These are phyloP conservation scores for Echites panduratus DNA, from an alignment of 257 asterid species.

Conservation along the genomic window DNA sequence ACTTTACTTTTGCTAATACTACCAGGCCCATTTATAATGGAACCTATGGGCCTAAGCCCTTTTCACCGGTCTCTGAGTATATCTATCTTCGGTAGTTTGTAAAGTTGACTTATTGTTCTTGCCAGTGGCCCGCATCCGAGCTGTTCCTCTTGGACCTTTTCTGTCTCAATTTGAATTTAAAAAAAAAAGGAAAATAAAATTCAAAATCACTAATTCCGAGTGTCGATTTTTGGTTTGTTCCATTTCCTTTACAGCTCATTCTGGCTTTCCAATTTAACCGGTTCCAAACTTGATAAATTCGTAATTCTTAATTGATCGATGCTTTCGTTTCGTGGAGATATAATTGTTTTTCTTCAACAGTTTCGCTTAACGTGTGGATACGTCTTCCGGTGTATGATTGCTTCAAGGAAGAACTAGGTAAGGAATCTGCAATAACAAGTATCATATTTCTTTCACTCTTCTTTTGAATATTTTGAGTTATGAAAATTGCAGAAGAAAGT, in stretches of 20 bases:
- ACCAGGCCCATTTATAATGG: too few relatives aligned
- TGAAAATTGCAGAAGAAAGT: neutral
- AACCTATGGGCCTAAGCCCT: too few relatives aligned
- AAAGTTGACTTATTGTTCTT: too few relatives aligned
- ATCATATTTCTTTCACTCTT: neutral
- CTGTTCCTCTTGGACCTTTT: too few relatives aligned
- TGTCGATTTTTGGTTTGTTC: constrained; percentile 22
- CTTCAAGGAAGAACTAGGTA: constrained; percentile 17
- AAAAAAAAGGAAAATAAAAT: too few relatives aligned
- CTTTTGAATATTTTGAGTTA: neutral
- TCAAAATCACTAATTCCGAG: constrained; percentile 2
- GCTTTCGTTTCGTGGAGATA: neutral
- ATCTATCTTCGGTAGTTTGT: too few relatives aligned
- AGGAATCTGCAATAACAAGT: neutral
- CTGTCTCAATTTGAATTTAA: too few relatives aligned
- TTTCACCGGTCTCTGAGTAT: too few relatives aligned
- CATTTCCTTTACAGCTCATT: constrained; percentile 19
- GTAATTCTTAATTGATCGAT: neutral
- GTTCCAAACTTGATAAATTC: neutral
- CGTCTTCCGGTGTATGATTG: constrained; percentile 5
- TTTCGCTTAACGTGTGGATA: constrained; percentile 13
- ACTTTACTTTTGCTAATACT: too few relatives aligned
- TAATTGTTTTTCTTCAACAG: neutral
- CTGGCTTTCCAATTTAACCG: neutral
- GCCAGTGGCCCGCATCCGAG: too few relatives aligned